phyloP scores from a whole-genome alignment of 2,329 filamentous ascomycete species.

The Trichoderma sp. region DNA sequence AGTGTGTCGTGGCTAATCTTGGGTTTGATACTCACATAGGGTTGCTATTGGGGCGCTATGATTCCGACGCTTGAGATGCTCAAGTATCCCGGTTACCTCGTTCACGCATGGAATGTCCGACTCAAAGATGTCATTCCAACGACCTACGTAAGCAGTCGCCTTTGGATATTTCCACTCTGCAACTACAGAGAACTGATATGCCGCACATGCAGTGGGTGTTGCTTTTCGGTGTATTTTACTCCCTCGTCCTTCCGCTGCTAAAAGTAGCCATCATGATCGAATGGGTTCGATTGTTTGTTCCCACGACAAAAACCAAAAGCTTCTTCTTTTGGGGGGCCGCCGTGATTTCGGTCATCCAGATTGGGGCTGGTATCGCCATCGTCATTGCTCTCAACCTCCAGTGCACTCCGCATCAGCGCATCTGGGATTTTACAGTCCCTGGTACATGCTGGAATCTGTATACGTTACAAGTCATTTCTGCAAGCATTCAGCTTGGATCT shows the following conservation, averaged over 20 bases:
- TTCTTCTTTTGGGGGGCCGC: slow-evolving; percentile 1
- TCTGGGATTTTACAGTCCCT: slow-evolving; percentile 5
- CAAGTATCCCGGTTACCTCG: slow-evolving; percentile 11
- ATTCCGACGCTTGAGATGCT: background rate
- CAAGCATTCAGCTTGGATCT: background rate
- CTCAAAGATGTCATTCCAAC: slow-evolving; percentile 13
- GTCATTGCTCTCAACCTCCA: slow-evolving; percentile 5
- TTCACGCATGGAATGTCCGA: slow-evolving; percentile 7
- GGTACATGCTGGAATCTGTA: background rate
- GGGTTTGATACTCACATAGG: too few species aligned
- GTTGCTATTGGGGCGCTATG: background rate
- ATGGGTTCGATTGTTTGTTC: slow-evolving; percentile 4
- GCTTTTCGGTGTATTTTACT: slow-evolving; percentile 9
- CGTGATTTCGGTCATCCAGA: background rate
- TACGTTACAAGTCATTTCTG: background rate
- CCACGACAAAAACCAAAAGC: background rate
- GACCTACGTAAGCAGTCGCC: background rate
- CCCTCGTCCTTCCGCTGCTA: slow-evolving; percentile 10
- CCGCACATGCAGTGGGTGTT: slow-evolving; percentile 10
- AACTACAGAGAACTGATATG: too few species aligned
- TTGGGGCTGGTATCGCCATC: background rate
- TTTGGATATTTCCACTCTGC: background rate
- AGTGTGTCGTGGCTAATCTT: too few species aligned
- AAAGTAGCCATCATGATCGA: slow-evolving; percentile 6
- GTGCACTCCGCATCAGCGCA: background rate